Conservation (phyloP, 2,329 filamentous ascomycete species). For the Claviceps capensis region DNA sequence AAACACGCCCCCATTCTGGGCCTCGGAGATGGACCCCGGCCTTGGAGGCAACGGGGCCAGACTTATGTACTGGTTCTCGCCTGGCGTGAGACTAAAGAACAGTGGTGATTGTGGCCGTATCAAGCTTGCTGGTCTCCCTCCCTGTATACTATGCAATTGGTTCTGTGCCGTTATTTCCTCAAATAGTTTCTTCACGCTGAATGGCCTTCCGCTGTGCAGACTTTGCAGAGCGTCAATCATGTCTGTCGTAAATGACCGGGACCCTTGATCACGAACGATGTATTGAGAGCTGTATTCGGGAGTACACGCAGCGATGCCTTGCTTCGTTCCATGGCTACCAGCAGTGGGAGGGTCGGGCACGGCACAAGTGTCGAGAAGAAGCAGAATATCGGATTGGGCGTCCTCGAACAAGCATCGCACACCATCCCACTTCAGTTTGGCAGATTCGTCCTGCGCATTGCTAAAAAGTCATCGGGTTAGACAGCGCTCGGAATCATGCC, state of each 20-base stretch:
- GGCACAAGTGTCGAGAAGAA: conserved; percentile 49
- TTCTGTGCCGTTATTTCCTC: conserved; percentile 38
- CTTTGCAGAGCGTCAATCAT: conserved; percentile 41
- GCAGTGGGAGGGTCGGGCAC: conserved; percentile 35
- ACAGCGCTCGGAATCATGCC: conserved; percentile 5
- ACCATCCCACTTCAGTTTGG: conserved; percentile 50
- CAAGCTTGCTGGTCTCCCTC: conserved; percentile 31
- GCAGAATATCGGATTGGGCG: conserved; percentile 46
- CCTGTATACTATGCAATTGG: conserved; percentile 30
- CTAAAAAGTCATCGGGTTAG: conserved; percentile 28
- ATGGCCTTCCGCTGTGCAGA: conserved; percentile 38
- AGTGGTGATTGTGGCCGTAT: conserved; percentile 30
- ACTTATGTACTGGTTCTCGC: conserved; percentile 38
- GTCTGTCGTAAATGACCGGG: conserved; percentile 45
- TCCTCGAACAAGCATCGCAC: conserved; percentile 49
- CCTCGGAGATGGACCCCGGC: conserved; percentile 14
- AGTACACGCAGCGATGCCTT: conserved; percentile 46
- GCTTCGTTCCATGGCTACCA: conserved; percentile 43
- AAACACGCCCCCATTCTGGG: conserved; percentile 14
- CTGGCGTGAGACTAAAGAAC: conserved; percentile 41
- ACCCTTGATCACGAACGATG: conserved; percentile 26
- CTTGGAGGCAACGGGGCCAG: conserved; percentile 32
- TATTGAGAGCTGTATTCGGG: conserved; percentile 36
- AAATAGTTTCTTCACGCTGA: conserved; percentile 41
- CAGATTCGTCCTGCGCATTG: conserved; percentile 42